These are phyloP conservation scores for Orobanche coerulescens DNA, from an alignment of 257 asterid species.

Conservation along the genomic window DNA sequence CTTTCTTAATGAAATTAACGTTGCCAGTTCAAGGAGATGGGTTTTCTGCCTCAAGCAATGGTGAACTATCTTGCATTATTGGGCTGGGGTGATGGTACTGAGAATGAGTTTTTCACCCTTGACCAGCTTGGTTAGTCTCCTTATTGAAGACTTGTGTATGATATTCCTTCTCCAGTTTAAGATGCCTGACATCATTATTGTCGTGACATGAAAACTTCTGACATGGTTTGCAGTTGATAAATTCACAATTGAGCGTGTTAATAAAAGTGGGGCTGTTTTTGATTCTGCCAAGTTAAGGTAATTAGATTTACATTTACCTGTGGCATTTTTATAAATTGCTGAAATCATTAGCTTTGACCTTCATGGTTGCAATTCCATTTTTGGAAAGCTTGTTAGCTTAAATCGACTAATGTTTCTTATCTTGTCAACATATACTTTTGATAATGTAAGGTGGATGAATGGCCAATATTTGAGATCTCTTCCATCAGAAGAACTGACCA, in stretches of 20 bases:
- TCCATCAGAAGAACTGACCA: constrained; percentile 45
- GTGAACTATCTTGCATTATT: constrained; percentile 86
- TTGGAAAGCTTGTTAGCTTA: constrained; percentile 16
- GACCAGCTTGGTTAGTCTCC: constrained; percentile 61
- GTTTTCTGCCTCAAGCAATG: constrained; percentile 78
- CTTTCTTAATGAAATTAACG: constrained; percentile 20
- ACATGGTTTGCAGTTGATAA: constrained; percentile 55
- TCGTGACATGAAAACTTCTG: constrained; percentile 15
- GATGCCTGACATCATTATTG: constrained; percentile 15
- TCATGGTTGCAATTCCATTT: constrained; percentile 8
- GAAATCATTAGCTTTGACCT: constrained; percentile 15
- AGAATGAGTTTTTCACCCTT: constrained; percentile 82
- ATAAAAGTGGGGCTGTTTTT: constrained; percentile 87
- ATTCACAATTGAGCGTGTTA: constrained; percentile 88
- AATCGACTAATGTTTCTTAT: constrained; percentile 17
- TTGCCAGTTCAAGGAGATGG: constrained; percentile 88
- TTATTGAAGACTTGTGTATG: constrained; percentile 12
- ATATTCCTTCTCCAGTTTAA: constrained; percentile 19
- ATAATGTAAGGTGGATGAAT: constrained; percentile 83
- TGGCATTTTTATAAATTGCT: constrained; percentile 3
- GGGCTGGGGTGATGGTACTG: constrained; percentile 99
- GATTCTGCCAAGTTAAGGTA: constrained; percentile 88
- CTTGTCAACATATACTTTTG: constrained; percentile 22
- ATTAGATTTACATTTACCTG: constrained; percentile 7
- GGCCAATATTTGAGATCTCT: constrained; percentile 87